Conservation (phyloP, 2,329 filamentous ascomycete genomes). For the Paecilomyces niveus region DNA sequence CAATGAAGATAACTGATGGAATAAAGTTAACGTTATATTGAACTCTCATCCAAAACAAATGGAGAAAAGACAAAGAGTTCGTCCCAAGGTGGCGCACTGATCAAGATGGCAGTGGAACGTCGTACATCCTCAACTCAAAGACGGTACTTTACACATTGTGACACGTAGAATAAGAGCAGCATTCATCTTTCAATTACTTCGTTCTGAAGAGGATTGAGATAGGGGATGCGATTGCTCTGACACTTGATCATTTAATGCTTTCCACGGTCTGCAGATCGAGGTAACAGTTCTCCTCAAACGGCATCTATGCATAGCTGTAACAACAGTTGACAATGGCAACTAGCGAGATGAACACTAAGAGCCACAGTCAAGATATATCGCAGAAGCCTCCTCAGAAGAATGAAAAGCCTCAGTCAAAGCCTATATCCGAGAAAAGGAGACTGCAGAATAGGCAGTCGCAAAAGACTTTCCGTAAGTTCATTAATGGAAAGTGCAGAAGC, state of each 20-base stretch:
- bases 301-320: background rate
- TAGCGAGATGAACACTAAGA: background rate
- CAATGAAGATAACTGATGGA: background rate
- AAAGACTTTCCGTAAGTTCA: constrained; percentile 1
- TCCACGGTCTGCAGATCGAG: background rate
- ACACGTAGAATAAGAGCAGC: background rate
- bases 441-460: constrained; percentile 12
- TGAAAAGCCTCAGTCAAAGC: background rate
- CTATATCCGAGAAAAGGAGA: constrained; percentile 10
- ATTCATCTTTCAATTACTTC: background rate
- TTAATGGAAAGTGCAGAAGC: background rate
- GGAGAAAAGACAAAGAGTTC: background rate
- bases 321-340: background rate
- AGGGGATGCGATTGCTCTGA: background rate
- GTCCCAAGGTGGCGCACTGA: background rate
- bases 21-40: background rate
- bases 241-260: background rate
- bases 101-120: background rate
- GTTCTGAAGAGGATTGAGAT: background rate
- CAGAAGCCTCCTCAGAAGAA: background rate
- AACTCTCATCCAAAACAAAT: background rate
- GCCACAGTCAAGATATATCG: background rate
- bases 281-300: background rate
- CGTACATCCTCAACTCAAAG: background rate
- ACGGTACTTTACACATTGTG: background rate